Evolutionary conservation across 2,329 filamentous ascomycete genomes (phyloP), one percentile per base, ranked within the genome.

Genomic region (Botrytis cinerea): DNA sequence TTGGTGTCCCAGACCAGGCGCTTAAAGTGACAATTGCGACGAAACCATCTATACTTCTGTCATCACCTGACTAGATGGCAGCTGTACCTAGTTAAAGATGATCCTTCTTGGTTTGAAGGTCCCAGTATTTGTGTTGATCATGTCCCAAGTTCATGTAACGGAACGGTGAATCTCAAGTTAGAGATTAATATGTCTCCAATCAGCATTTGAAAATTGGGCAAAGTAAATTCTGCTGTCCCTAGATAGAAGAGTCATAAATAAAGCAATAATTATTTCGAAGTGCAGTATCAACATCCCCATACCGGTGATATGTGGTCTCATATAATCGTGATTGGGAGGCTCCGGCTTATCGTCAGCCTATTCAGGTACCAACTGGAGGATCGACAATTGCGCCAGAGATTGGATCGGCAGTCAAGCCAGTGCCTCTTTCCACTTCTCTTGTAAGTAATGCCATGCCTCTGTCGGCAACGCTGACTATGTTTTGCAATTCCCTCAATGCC

Each of bases 381-480:
- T 57, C n/a, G 38, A 43, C 10, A 25, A 63, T 38, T 40, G 59
- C 38, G 16, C 40, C 59, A 38, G 43, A 71, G 43, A 35, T 8
- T 32, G 43, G 59, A 57, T 69, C 48, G 22, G 40, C 48, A 57
- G 20, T 45, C 54, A 70, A 46, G 14, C 2, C 14, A 20, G 59
- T n/a, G 28, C 18, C 67, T 59, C 77, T 68, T 22, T 74, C 71
- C 35, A 78, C 76, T 60, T 77, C 76, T 35, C 67, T 69, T 9
- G 68, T 69, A 35, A 80, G 74, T 40, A 80, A 72, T 40, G 59
- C 73, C 79, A 81, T 81, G 10, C 79, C 80, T 2, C 76, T 63
- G 74, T 82, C 80, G 25, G 79, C 79, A 60, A 81, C 76, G 4
- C 71, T 77, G 43, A 82, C 79, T 20, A 81, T 78, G 46, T 78